Evolutionary conservation across 371 early-diverging fungal genomes (phyloP), one percentile per base, ranked within the genome.

Genomic region (Nosema muscidifuracis): DNA sequence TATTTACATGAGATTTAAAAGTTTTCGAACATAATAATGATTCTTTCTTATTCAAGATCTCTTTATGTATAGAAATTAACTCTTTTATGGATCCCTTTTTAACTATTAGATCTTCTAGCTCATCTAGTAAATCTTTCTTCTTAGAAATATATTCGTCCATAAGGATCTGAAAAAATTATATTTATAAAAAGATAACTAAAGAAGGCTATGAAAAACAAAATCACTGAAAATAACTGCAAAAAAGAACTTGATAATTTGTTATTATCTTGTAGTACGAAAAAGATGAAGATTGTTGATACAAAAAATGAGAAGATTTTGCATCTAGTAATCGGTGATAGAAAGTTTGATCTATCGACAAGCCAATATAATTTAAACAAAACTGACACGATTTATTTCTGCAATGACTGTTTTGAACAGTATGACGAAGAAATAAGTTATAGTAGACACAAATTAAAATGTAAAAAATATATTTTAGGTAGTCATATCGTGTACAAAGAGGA

Each of bases 381-480:
- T 28, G 36, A 20, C 16, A 42, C 26, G 6, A 30, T 77, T 0
- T 77, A 67, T 64, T 61, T 77, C 20, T 80, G 80, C 38, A 50
- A 61, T 30, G 38, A 31, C 20, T 80, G 80, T 61, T 47, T 80
- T 28, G 38, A 43, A 24, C 58, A 57, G 13, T 80, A 43, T 38
- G 43, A 65, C 13, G 63, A 53, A 16, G 42, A 72, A n/a, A 36
- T 26, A 18, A 16, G 56, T 13, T 34, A 65, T 18, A 58, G 47
- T 3, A 67, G 72, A n/a, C 78, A 81, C 51, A 76, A 36, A 68
- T 64, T 28, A 31, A 71, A 71, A 34, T 80, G 80, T 47, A 51
- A 22, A 13, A 56, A 34, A 38, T 13, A 18, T 20, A 56, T 60
- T 26, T 71, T 72, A 34, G 77, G 77, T 28, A 58, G 10, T 10